Percentiles rank a stretch among this genome's conserved stretches.
Conservation (phyloP, 2,329 filamentous ascomycete genomes). For the Beauveria sp. region DNA sequence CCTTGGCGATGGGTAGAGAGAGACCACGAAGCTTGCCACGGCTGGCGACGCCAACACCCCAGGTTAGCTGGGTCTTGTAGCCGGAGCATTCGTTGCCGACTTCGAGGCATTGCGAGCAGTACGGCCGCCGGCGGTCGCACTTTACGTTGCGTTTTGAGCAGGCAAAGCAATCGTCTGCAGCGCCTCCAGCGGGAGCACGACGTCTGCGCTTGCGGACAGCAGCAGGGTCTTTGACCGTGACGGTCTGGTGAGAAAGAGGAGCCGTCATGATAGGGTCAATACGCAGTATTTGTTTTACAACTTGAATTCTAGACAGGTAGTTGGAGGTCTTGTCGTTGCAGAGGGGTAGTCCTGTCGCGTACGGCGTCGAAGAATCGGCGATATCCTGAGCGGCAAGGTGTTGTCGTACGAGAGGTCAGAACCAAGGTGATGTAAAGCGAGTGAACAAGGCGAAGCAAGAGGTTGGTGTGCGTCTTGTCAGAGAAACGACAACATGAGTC, state of each 20-base stretch:
- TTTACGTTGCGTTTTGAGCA: constrained; percentile 77
- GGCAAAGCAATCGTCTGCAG: constrained; percentile 89
- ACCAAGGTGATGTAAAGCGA: constrained; percentile 1
- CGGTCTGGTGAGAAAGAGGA: constrained; percentile 35
- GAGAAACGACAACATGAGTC: background rate
- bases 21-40: constrained; percentile 88
- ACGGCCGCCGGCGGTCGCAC: constrained; percentile 86
- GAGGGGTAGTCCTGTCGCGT: background rate
- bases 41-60: constrained; percentile 92
- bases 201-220: constrained; percentile 67
- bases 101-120: constrained; percentile 91
- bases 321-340: background rate
- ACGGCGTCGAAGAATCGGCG: background rate
- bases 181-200: constrained; percentile 80
- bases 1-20: constrained; percentile 62
- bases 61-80: constrained; percentile 94
- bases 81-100: constrained; percentile 88
- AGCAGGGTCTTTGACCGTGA: constrained; percentile 41
- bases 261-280: constrained; percentile 37
- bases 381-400: background rate
- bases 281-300: background rate
- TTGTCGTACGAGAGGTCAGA: background rate
- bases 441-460: background rate
- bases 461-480: background rate
- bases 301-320: background rate